Base-by-base conservation (phyloP, 495 filamentous ascomycete genomes). In the Platismatia glauca region DNA sequence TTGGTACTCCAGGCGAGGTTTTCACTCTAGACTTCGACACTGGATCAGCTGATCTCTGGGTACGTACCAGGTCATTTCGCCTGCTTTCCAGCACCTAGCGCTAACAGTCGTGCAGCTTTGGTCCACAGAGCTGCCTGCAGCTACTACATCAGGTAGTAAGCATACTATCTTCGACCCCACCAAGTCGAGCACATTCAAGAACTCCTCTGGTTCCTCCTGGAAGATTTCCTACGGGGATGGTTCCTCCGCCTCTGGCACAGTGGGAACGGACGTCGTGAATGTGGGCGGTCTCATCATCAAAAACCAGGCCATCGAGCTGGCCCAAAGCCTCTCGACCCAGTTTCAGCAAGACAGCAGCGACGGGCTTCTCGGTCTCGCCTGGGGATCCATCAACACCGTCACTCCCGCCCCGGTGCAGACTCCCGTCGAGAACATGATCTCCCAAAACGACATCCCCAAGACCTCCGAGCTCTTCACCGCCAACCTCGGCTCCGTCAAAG, bases 1-100 rank as follows among this genome's bases (percentile, higher is more conserved):
- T 91, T 66, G 89, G 89, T 35, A 87, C 83, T 1, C 87, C 87
- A 13, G 74, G 77, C 4, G 87, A 91, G 77, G 84, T 73, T 44
- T 58, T 90, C 61, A 80, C 75, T 56, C 69, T 91, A 55, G 85
- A 90, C 69, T 89, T 91, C 66, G 88, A 93, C 72, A 90, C 88
- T 35, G 89, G 87, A 15, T 89, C 86, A 52, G 78, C 85, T 9
- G 88, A 91, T 79, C 77, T 90, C 44, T 93, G 87, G 89, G 87
- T 92, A 78, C 63, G 79, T 68, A 44, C 27, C 16, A 35, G 0
- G 11, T 13, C 22, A 74, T 63, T 65, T 59, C 33, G 27, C 73
- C 13, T 29, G 7, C 15, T 39, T 56, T 53, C 29, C 9, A 13
- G 7, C 27, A n/a, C 57, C 16, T 20, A 67, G 67, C 56, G 57